Percentiles rank a stretch among this genome's conserved stretches.
These are phyloP conservation scores for Onygenales sp. DNA, from an alignment of 2,329 filamentous ascomycete genomes.

Conservation along the genomic window DNA sequence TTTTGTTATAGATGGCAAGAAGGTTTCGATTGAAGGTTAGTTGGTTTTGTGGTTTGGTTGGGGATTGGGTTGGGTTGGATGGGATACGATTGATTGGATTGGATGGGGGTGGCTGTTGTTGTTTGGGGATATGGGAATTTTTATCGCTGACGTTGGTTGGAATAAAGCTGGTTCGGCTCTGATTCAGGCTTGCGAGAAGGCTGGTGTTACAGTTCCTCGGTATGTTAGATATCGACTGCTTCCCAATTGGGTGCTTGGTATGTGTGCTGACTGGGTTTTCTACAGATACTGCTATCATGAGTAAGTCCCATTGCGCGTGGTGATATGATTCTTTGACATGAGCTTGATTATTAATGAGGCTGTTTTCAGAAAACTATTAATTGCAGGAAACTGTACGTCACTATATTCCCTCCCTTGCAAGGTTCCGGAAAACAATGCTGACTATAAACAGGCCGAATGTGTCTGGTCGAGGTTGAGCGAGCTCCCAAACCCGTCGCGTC, in stretches of 20 bases:
- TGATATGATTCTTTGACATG: neutral
- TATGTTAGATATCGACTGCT: constrained; percentile 29
- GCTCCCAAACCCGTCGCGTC: constrained; percentile 96
- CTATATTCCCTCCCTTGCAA: neutral
- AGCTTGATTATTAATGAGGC: constrained; percentile 4
- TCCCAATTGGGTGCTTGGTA: neutral
- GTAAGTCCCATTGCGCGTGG: constrained; percentile 42
- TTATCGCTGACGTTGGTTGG: neutral
- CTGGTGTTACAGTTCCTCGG: constrained; percentile 80
- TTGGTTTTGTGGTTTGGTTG: constrained; percentile 19
- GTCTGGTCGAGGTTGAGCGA: constrained; percentile 93
- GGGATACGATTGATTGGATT: neutral
- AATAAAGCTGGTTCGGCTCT: constrained; percentile 77
- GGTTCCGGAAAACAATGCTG: neutral
- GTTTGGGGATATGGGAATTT: neutral
- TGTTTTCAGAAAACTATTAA: constrained; percentile 73
- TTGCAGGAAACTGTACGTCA: constrained; percentile 79
- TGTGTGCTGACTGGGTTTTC: constrained; percentile 4
- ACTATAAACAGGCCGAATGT: constrained; percentile 62
- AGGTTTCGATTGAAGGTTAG: constrained; percentile 89
- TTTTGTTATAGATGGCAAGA: constrained; percentile 69
- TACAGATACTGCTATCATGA: constrained; percentile 96
- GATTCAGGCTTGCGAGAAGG: constrained; percentile 99
- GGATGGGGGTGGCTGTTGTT: constrained; percentile 27
- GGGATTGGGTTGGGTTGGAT: neutral